Conservation (phyloP, 192 early-diverging fungal species). For the Allomyces macrogynus region DNA sequence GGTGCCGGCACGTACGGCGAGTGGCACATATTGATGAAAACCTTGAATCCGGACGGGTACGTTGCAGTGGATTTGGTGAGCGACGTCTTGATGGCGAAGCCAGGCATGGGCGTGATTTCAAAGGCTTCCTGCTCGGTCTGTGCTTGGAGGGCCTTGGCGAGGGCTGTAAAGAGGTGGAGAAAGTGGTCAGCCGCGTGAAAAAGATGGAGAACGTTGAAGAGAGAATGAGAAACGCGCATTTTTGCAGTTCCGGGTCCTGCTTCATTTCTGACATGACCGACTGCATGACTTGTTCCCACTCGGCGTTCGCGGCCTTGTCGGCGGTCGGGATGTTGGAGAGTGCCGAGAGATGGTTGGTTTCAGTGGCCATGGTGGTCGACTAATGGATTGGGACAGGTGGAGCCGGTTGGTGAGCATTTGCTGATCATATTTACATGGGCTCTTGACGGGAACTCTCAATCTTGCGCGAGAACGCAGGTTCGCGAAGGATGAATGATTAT, state of each 20-base stretch:
- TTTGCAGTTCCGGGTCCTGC: too few relatives aligned
- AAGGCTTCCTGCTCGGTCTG: not conserved
- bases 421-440: too few relatives aligned
- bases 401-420: too few relatives aligned
- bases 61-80: not conserved
- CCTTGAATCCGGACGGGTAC: constrained; percentile 9
- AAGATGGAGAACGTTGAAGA: not conserved
- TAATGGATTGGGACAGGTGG: too few relatives aligned
- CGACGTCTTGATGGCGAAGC: not conserved
- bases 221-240: not conserved
- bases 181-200: not conserved
- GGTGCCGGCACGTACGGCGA: constrained; percentile 27
- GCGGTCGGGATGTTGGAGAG: not conserved
- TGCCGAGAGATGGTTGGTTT: not conserved
- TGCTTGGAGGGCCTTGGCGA: not conserved
- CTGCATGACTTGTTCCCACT: not conserved
- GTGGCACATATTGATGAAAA: constrained; percentile 50
- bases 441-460: too few relatives aligned
- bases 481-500: too few relatives aligned
- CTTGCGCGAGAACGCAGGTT: too few relatives aligned
- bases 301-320: not conserved
- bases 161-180: not conserved
- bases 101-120: not conserved
- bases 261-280: not conserved
- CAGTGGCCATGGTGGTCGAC: not conserved